These are phyloP conservation scores for Boechera stricta DNA, from an alignment of 345 rosid genomes.

Conservation along the genomic window DNA sequence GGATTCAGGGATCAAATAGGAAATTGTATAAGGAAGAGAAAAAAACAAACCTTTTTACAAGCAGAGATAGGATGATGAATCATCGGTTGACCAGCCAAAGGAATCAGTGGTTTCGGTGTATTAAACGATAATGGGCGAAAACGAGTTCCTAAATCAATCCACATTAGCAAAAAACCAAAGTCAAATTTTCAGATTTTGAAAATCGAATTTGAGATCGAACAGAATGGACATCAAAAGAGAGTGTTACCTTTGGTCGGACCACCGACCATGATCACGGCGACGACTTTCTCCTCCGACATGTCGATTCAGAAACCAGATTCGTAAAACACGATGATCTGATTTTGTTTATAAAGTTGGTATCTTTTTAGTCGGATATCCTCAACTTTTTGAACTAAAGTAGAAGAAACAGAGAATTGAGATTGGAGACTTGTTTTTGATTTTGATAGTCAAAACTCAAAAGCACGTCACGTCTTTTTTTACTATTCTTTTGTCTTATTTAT, in stretches of 20 bases:
- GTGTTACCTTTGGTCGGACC: constrained; percentile 80
- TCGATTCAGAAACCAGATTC: constrained; percentile 41
- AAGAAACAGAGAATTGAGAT: constrained; percentile 12
- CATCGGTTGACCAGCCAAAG: constrained; percentile 92
- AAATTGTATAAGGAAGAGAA: background rate
- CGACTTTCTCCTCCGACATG: constrained; percentile 62
- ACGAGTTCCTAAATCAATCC: constrained; percentile 63
- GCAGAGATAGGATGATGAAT: constrained; percentile 91
- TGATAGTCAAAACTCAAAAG: too few species aligned
- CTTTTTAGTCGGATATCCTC: constrained; percentile 22
- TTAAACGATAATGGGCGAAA: constrained; percentile 83
- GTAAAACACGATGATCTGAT: constrained; percentile 5
- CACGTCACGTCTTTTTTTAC: too few species aligned
- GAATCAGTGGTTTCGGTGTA: constrained; percentile 79
- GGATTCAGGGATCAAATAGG: background rate
- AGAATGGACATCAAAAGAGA: background rate
- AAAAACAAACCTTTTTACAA: constrained; percentile 66
- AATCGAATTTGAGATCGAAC: constrained; percentile 6
- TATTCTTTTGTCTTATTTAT: too few species aligned
- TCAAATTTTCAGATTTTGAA: background rate
- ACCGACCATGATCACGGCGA: constrained; percentile 92
- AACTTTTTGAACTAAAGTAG: background rate
- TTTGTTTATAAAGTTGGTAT: constrained; percentile 8
- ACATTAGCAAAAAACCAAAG: constrained; percentile 12
- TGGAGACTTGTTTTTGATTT: background rate